These are phyloP conservation scores for Yamadazyma taylorii DNA, from an alignment of 1,139 yeast genomes.

Conservation along the genomic window DNA sequence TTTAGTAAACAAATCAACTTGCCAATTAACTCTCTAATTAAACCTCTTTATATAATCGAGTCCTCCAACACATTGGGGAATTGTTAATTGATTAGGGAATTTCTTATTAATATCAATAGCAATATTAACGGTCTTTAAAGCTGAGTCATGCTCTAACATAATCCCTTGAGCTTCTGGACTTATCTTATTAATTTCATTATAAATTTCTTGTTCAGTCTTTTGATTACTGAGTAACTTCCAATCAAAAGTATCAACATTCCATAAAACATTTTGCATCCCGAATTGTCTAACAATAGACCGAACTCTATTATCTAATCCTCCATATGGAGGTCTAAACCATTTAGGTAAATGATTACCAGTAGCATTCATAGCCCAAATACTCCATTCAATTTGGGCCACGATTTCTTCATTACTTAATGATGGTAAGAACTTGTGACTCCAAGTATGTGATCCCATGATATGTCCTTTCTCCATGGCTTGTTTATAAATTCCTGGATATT, in stretches of 20 bases:
- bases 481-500: constrained; percentile 71
- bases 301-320: constrained; percentile 86
- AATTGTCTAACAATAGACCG: constrained; percentile 77
- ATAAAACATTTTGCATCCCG: constrained; percentile 83
- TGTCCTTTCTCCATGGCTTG: constrained; percentile 64
- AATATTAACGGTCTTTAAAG: constrained; percentile 63
- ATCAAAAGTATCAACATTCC: constrained; percentile 93
- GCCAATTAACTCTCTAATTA: too few species aligned
- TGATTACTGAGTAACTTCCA: constrained; percentile 63
- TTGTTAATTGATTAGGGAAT: constrained; percentile 62
- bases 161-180: constrained; percentile 51
- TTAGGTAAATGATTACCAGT: constrained; percentile 86
- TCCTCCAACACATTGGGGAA: constrained; percentile 82
- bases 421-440: constrained; percentile 90
- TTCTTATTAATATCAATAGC: constrained; percentile 55
- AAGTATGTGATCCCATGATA: constrained; percentile 83
- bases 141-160: constrained; percentile 83
- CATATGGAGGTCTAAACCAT: constrained; percentile 96
- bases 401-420: constrained; percentile 72
- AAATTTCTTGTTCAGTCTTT: constrained; percentile 51
- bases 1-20: too few species aligned
- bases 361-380: constrained; percentile 97
- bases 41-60: constrained; percentile 41
- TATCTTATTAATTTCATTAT: constrained; percentile 57
- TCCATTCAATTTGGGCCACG: constrained; percentile 91